phyloP scores from a whole-genome alignment of 1,139 yeast species.

The Blastobotrys serpentis region DNA sequence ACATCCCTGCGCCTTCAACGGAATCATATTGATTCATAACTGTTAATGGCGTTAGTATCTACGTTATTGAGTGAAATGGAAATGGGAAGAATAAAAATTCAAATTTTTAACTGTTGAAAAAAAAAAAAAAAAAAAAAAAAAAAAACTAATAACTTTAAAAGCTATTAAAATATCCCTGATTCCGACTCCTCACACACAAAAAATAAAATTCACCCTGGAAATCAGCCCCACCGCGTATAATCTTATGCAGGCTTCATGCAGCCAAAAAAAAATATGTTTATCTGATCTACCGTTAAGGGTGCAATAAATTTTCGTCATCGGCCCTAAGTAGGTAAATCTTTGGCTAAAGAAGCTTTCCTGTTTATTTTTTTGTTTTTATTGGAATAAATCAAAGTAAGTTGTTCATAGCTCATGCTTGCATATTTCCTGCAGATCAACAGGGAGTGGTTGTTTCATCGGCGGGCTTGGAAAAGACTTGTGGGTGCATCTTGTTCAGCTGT shows the following conservation, averaged over 20 bases:
- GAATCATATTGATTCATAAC: not conserved
- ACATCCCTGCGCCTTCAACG: not conserved
- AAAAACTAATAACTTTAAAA: not conserved
- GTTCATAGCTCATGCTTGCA: too few relatives aligned
- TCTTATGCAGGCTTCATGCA: not conserved
- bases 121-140: constrained; percentile 2
- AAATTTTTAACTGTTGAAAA: not conserved
- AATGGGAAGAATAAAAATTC: not conserved
- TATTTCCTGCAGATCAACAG: too few relatives aligned
- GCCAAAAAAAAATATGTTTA: not conserved
- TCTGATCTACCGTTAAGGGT: not conserved
- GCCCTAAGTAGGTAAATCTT: too few relatives aligned
- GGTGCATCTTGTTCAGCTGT: too few relatives aligned
- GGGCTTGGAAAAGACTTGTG: too few relatives aligned
- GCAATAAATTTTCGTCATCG: too few relatives aligned
- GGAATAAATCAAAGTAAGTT: too few relatives aligned
- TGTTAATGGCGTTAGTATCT: not conserved
- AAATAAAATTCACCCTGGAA: too few relatives aligned
- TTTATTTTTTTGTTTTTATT: too few relatives aligned
- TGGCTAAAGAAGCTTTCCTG: too few relatives aligned
- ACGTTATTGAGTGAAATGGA: not conserved
- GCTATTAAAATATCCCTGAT: not conserved
- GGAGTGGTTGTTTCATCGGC: too few relatives aligned
- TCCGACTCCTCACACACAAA: constrained; percentile 1
- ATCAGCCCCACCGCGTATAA: not conserved